Evolutionary conservation across 345 rosid species (phyloP).

Genomic region (Turritis glabra): DNA sequence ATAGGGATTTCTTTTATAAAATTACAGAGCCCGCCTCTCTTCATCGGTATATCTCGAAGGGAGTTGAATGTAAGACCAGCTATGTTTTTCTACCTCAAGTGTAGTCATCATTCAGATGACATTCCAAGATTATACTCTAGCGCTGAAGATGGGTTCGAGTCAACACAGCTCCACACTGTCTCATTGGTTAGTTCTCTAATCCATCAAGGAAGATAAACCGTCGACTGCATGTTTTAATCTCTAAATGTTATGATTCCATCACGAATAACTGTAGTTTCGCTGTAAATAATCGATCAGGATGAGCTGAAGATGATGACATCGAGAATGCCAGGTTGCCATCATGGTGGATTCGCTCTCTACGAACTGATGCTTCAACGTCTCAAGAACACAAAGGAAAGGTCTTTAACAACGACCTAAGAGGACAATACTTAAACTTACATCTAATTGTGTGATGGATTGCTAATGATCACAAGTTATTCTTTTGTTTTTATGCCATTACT

Average conservation of each 20-base stretch:
- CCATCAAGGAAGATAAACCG: background rate
- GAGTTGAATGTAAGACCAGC: constrained; percentile 77
- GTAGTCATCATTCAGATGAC: constrained; percentile 69
- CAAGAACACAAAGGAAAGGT: constrained; percentile 26
- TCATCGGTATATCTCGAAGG: constrained; percentile 79
- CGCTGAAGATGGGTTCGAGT: constrained; percentile 91
- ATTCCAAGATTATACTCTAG: constrained; percentile 58
- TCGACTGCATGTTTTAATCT: background rate
- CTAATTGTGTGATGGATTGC: background rate
- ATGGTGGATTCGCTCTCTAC: constrained; percentile 83
- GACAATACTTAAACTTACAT: background rate
- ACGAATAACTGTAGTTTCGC: background rate
- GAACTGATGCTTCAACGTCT: constrained; percentile 59
- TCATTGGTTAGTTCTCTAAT: constrained; percentile 53
- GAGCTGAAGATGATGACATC: constrained; percentile 64
- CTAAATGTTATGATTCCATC: background rate
- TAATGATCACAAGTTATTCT: background rate
- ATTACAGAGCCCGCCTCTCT: constrained; percentile 60
- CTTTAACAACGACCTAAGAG: background rate
- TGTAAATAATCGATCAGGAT: constrained; percentile 39
- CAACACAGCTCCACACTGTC: constrained; percentile 73
- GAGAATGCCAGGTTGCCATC: constrained; percentile 96
- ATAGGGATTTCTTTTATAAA: constrained; percentile 1
- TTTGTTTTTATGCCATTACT: background rate
- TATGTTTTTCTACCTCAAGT: constrained; percentile 79